Evolutionary conservation across 176 grass and related monocot species (phyloP), one percentile per base, ranked within the genome.

Genomic region (Aegilops bicornis): DNA sequence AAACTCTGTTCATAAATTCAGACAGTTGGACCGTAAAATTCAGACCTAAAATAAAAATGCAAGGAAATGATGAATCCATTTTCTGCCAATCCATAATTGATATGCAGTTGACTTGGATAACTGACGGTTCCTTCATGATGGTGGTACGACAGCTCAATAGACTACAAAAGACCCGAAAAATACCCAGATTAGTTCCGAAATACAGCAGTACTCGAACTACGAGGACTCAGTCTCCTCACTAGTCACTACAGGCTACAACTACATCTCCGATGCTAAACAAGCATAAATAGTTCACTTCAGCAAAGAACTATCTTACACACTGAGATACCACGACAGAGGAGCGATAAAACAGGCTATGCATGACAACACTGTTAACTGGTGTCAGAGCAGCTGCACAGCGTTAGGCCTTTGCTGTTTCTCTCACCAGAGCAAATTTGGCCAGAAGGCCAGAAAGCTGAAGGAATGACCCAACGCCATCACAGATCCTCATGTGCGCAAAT

Each of bases 401-500:
- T 10, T 71, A 45, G 6, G 89, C 92, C 84, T 94, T 96, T 33
- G 92, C 83, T 17, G 83, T 93, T 86, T 94, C 94, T 74, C 88
- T 91, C 30, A 86, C 97, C 79, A 93, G 77, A 3, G 94, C 84
- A 87, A 89, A 92, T 85, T 99, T 99, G 1, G 97, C 97, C 84
- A 96, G 85, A 37, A 99, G 94, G 42, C 94, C 97, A 42, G 90
- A 99, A 77, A 99, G 89, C 85, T 96, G 97, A 78, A 98, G 97
- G 71, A 90, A 91, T 22, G 97, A 96, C 24, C 94, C 94, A 31
- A 99, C 97, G 64, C 94, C 97, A 90, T 99, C 97, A 62, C 94
- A 99, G 70, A 94, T 99, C 91, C 92, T 94, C 97, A 96, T 99
- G 87, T 94, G 97, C 0, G 92, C 97, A 93, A 99, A 99, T 93